phyloP scores from a whole-genome alignment of 768 basidiomycete genomes.

The Austroboletus eburneus region DNA sequence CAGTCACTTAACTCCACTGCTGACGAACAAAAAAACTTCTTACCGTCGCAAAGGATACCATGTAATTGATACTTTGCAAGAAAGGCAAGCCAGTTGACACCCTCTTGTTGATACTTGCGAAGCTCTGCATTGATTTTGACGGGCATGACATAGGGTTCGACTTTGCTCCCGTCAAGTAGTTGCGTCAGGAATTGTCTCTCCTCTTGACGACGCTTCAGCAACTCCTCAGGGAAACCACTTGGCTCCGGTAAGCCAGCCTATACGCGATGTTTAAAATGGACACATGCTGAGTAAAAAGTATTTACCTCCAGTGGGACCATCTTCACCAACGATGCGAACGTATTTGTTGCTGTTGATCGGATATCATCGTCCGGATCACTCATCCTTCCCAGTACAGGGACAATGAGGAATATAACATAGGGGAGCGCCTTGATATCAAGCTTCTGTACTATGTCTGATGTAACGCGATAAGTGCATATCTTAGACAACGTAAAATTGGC shows the following conservation, averaged over 20 bases:
- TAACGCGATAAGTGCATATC: constrained; percentile 10
- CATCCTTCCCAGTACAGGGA: constrained; percentile 96
- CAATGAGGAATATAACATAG: constrained; percentile 94
- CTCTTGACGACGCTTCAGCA: constrained; percentile 77
- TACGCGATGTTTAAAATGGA: not conserved
- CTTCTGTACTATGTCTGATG: constrained; percentile 80
- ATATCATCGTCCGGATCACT: constrained; percentile 91
- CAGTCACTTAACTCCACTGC: not conserved
- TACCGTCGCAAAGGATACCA: constrained; percentile 96
- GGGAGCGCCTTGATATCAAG: constrained; percentile 94
- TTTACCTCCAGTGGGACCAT: constrained; percentile 95
- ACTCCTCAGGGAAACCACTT: constrained; percentile 82
- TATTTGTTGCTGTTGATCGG: constrained; percentile 91
- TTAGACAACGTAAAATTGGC: not conserved
- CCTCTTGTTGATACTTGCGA: constrained; percentile 96
- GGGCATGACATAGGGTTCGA: constrained; percentile 85
- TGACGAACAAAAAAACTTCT: constrained; percentile 16
- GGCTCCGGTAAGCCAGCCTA: constrained; percentile 98
- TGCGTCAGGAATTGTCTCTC: constrained; percentile 93
- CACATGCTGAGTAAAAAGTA: not conserved
- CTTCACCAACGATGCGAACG: constrained; percentile 94
- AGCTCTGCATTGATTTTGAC: constrained; percentile 89
- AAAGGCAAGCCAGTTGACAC: constrained; percentile 98
- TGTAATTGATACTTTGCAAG: constrained; percentile 96
- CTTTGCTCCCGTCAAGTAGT: constrained; percentile 91